Base-by-base conservation (phyloP, 1,284 basidiomycete species). In the Marasmius oreades region DNA sequence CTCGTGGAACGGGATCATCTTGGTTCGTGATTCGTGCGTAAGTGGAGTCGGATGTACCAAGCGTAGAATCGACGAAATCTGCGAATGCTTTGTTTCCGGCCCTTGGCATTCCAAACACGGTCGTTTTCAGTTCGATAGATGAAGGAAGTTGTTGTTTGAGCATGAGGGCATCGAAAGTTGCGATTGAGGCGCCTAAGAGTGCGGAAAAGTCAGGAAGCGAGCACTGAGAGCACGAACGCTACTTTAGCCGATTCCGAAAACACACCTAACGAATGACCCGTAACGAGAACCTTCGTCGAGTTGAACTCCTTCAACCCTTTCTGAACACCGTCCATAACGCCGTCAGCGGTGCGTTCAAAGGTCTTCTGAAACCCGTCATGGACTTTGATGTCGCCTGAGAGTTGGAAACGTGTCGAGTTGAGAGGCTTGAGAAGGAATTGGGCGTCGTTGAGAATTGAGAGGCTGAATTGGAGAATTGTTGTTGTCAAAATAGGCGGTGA, bases 321-420 rank as follows among this genome's bases (percentile, higher is more conserved):
- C 58, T 71, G 60, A 8, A 79, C 77, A 20, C 71, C 72, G 0
- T 70, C 64, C 6, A 78, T 64, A 11, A 80, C 63, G 14, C 66
- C 55, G 54, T 75, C 73, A 0, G 77, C 73, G 0, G 76, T 77
- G 23, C 77, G 73, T 22, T 71, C 72, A 51, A 79, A 77, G 0
- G 77, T 73, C 26, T 72, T 55, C 50, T 76, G 73, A 72, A 80
- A 80, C 6, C 78, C 78, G 28, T 69, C 65, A 61, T 80, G 78
- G 5, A 78, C 74, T 57, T 70, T 31, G 44, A 69, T 65, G 31
- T 58, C 59, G 39, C 60, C 62, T 55, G 55, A 63, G 53, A 31
- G 43, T 34, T 75, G 72, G 66, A 79, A 78, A 37, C 69, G 69
- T 10, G 72, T 74, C 1, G 66, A 56, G 59, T 78, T 74, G 45